phyloP scores from a whole-genome alignment of 805 yeast species.

The Cephaloascus albidus region DNA sequence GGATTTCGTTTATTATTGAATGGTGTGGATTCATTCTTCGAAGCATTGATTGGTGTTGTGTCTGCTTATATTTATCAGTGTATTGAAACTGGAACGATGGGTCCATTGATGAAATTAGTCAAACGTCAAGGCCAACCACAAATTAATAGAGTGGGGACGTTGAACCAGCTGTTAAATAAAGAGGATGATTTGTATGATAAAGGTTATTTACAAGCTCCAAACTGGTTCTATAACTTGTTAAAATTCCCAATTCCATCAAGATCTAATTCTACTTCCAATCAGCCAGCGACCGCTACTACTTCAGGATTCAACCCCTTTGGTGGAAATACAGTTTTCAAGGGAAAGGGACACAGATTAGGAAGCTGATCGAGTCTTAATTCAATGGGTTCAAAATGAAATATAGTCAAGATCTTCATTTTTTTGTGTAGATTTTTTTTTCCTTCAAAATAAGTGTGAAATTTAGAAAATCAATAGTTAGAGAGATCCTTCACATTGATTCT shows the following conservation, averaged over 20 bases:
- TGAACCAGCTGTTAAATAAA: slow-evolving; percentile 11
- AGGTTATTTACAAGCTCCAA: slow-evolving; percentile 51
- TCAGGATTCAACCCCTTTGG: background rate
- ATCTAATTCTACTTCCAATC: background rate
- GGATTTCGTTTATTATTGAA: slow-evolving; percentile 35
- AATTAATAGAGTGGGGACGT: slow-evolving; percentile 17
- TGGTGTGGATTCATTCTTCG: slow-evolving; percentile 29
- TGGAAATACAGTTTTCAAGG: slow-evolving; percentile 12
- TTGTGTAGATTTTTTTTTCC: no score
- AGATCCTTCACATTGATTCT: no score
- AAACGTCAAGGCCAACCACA: slow-evolving; percentile 9
- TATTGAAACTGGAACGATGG: slow-evolving; percentile 46
- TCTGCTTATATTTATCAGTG: slow-evolving; percentile 57
- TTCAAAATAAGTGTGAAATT: no score
- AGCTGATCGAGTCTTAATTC: no score
- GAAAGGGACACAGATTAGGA: slow-evolving; percentile 27
- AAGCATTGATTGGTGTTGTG: slow-evolving; percentile 38
- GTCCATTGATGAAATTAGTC: slow-evolving; percentile 31
- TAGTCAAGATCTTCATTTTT: no score
- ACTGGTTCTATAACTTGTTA: slow-evolving; percentile 21
- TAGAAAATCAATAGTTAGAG: no score
- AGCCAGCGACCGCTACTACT: background rate
- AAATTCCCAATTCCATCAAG: slow-evolving; percentile 13
- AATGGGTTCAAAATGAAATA: no score
- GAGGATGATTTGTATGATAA: slow-evolving; percentile 36